phyloP scores from a whole-genome alignment of 2,329 filamentous ascomycete species.

The Sclerotinia sclerotiorum region DNA sequence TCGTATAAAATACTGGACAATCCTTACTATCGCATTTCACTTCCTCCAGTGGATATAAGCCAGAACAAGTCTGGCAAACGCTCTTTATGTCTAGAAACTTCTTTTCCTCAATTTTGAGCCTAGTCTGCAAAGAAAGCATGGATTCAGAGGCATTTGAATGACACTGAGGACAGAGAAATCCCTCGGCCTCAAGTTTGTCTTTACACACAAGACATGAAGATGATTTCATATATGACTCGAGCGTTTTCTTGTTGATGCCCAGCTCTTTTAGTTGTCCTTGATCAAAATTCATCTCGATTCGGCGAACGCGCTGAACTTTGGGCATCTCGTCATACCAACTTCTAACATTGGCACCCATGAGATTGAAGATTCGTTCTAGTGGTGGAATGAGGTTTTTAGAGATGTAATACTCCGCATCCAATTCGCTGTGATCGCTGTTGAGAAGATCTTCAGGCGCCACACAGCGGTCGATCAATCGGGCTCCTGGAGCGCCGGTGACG shows the following conservation, averaged over 20 bases:
- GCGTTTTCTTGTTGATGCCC: constrained; percentile 56
- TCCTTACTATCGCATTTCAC: constrained; percentile 88
- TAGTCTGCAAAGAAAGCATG: constrained; percentile 61
- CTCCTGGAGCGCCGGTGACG: constrained; percentile 80
- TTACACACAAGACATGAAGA: constrained; percentile 76
- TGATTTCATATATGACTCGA: constrained; percentile 91
- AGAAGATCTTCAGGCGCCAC: constrained; percentile 84
- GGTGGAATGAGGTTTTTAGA: constrained; percentile 93
- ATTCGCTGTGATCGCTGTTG: constrained; percentile 69
- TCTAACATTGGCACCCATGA: constrained; percentile 87
- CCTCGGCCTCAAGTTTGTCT: constrained; percentile 46
- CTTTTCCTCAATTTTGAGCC: constrained; percentile 63
- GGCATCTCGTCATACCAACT: constrained; percentile 98
- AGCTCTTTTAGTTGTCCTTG: constrained; percentile 44
- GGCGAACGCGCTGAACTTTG: constrained; percentile 75
- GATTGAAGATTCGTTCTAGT: constrained; percentile 92
- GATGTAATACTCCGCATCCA: constrained; percentile 97
- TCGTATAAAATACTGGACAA: constrained; percentile 87
- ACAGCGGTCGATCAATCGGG: constrained; percentile 83
- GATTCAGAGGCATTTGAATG: constrained; percentile 55
- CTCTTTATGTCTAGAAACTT: constrained; percentile 62
- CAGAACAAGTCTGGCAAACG: constrained; percentile 79
- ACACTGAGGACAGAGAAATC: constrained; percentile 60
- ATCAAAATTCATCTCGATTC: constrained; percentile 40
- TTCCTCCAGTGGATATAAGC: constrained; percentile 68